Percentiles rank a stretch among this genome's conserved stretches.
phyloP scores from a whole-genome alignment of 305 asterid species.

The Fraxinus albicans region DNA sequence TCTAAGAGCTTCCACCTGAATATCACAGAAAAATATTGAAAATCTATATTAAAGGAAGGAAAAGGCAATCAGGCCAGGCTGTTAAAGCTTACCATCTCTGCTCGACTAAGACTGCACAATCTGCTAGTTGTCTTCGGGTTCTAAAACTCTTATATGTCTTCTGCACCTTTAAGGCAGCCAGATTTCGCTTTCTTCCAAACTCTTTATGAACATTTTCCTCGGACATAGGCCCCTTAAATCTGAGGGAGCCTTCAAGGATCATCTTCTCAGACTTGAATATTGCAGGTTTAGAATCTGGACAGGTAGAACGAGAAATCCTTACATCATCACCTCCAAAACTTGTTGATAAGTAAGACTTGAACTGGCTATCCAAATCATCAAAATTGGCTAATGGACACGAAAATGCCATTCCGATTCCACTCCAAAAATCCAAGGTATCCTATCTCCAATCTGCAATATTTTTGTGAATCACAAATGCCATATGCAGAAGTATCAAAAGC shows the following conservation, averaged over 20 bases:
- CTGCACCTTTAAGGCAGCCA: slow-evolving; percentile 74
- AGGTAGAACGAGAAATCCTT: slow-evolving; percentile 32
- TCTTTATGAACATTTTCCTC: slow-evolving; percentile 23
- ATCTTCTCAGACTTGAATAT: slow-evolving; percentile 37
- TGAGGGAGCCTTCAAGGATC: slow-evolving; percentile 53
- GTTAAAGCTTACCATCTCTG: slow-evolving; percentile 62
- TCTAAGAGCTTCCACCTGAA: slow-evolving; percentile 91
- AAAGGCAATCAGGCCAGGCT: background rate
- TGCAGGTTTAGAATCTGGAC: slow-evolving; percentile 30
- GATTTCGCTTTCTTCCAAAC: slow-evolving; percentile 36
- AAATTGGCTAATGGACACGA: slow-evolving; percentile 39
- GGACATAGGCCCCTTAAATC: slow-evolving; percentile 38
- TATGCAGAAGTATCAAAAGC: background rate
- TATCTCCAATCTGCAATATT: slow-evolving; percentile 3
- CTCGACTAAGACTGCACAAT: slow-evolving; percentile 86
- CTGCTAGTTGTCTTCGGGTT: slow-evolving; percentile 85
- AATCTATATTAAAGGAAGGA: background rate
- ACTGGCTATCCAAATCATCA: slow-evolving; percentile 43
- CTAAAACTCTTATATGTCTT: slow-evolving; percentile 89
- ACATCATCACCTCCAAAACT: slow-evolving; percentile 36
- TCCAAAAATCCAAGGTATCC: background rate
- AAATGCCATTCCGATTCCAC: slow-evolving; percentile 21
- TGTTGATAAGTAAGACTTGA: slow-evolving; percentile 39
- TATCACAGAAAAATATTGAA: background rate
- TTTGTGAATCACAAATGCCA: background rate